Evolutionary conservation across 2,329 filamentous ascomycete genomes (phyloP).

Genomic region (Fusarium temperatum): DNA sequence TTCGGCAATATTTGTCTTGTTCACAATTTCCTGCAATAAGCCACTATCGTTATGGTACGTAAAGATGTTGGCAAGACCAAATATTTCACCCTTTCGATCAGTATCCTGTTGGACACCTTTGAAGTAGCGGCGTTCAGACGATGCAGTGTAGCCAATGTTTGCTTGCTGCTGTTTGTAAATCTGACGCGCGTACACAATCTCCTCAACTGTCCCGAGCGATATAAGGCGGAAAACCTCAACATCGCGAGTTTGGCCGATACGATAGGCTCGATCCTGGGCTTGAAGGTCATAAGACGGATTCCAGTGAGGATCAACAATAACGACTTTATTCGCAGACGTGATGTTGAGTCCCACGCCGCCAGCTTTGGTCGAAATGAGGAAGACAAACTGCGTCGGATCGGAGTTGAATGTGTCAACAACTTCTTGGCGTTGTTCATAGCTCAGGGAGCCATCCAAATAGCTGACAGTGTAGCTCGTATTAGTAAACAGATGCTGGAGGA

Average conservation of each 20-base stretch:
- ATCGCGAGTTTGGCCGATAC: conserved; percentile 90
- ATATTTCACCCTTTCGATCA: conserved; percentile 89
- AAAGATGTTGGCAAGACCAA: conserved; percentile 88
- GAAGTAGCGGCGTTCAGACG: conserved; percentile 92
- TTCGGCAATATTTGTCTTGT: conserved; percentile 97
- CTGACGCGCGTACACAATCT: conserved; percentile 95
- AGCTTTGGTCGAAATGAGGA: conserved; percentile 92
- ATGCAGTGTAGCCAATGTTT: conserved; percentile 95
- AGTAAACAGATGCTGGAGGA: conserved; percentile 85
- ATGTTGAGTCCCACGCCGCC: conserved; percentile 96
- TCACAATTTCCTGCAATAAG: conserved; percentile 92
- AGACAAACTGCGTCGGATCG: conserved; percentile 88
- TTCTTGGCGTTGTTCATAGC: conserved; percentile 82
- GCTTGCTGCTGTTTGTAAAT: conserved; percentile 99
- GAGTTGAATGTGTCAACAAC: conserved; percentile 92
- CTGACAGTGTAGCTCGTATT: conserved; percentile 90
- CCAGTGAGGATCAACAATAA: conserved; percentile 97
- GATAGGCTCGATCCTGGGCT: conserved; percentile 94
- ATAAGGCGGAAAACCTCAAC: conserved; percentile 96
- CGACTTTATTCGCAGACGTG: conserved; percentile 96
- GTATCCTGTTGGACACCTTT: conserved; percentile 88
- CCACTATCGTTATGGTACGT: conserved; percentile 81
- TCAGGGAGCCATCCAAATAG: conserved; percentile 87
- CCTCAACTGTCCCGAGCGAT: conserved; percentile 91
- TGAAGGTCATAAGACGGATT: conserved; percentile 95